These are phyloP conservation scores for Zygnema circumcarinatum DNA, from an alignment of 139 green algal genomes.

Conservation along the genomic window DNA sequence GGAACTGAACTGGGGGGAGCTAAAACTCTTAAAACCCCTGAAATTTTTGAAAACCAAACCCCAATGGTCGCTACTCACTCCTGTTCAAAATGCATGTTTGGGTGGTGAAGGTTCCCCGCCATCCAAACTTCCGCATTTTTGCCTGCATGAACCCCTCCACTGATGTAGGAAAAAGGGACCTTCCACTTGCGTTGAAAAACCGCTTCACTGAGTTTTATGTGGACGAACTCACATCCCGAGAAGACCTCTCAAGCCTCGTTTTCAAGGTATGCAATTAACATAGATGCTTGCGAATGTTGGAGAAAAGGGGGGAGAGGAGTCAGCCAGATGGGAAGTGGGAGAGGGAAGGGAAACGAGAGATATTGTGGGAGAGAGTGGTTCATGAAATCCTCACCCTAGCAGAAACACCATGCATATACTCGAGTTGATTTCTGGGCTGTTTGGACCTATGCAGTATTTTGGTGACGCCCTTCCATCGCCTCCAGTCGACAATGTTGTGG, in stretches of 20 bases:
- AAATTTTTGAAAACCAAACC: too few species aligned
- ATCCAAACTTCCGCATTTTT: constrained; percentile 92
- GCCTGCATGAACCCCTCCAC: constrained; percentile 98
- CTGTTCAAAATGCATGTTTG: too few species aligned
- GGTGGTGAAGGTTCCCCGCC: constrained; percentile 70
- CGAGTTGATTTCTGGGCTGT: too few species aligned
- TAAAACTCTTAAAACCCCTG: too few species aligned
- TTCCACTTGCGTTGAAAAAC: constrained; percentile 83
- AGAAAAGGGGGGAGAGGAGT: too few species aligned
- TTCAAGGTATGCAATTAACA: constrained; percentile 43
- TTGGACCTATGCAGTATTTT: constrained; percentile 79
- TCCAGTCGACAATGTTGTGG: constrained; percentile 83
- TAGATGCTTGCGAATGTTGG: too few species aligned
- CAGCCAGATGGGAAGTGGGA: neutral
- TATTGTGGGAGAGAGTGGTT: too few species aligned
- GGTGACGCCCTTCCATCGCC: constrained; percentile 50
- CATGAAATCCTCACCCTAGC: too few species aligned
- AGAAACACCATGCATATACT: too few species aligned
- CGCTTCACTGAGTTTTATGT: constrained; percentile 96
- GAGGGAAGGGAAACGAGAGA: too few species aligned
- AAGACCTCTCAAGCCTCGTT: constrained; percentile 86
- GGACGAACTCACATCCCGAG: constrained; percentile 74
- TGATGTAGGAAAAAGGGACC: constrained; percentile 91
- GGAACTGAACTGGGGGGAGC: too few species aligned
- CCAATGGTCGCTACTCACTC: too few species aligned